A percentile compares a stretch with the other conserved stretches of the same genome.
These are phyloP conservation scores for Pelargonium cotyledonis DNA, from an alignment of 441 rosid genomes.

Conservation along the genomic window DNA sequence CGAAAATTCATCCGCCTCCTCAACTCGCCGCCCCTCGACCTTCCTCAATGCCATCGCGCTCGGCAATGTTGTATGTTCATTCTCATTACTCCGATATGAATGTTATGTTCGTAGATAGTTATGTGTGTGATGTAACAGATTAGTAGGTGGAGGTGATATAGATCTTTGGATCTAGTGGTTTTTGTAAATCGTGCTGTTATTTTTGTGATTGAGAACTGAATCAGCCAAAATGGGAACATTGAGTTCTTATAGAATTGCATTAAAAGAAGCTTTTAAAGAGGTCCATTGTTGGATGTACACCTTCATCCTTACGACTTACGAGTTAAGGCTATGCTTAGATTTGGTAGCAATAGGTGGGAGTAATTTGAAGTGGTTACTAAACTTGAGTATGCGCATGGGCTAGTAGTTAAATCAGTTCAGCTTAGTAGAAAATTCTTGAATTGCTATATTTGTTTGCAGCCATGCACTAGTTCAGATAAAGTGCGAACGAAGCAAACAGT, in stretches of 20 bases:
- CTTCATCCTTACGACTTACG: too few relatives aligned
- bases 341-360: background rate
- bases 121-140: slow-evolving; percentile 1
- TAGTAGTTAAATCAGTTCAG: background rate
- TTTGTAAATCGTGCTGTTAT: background rate
- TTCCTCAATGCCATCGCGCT: slow-evolving; percentile 74
- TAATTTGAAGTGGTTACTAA: background rate
- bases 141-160: slow-evolving; percentile 5
- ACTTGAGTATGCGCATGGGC: background rate
- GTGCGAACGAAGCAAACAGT: background rate
- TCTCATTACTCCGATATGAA: background rate
- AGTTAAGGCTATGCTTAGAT: background rate
- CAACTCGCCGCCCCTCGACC: slow-evolving; percentile 55
- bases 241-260: background rate
- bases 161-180: slow-evolving; percentile 8
- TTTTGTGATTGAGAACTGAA: background rate
- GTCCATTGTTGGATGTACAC: too few relatives aligned
- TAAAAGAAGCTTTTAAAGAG: background rate
- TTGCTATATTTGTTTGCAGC: background rate
- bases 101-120: slow-evolving; percentile 6
- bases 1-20: slow-evolving; percentile 41
- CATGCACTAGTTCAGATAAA: background rate
- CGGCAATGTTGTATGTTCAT: slow-evolving; percentile 75
- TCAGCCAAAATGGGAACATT: too few relatives aligned
- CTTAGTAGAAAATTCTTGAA: background rate